Conservation (phyloP, 352 stramenopile genomes). For the Globisporangium carolinianum region DNA sequence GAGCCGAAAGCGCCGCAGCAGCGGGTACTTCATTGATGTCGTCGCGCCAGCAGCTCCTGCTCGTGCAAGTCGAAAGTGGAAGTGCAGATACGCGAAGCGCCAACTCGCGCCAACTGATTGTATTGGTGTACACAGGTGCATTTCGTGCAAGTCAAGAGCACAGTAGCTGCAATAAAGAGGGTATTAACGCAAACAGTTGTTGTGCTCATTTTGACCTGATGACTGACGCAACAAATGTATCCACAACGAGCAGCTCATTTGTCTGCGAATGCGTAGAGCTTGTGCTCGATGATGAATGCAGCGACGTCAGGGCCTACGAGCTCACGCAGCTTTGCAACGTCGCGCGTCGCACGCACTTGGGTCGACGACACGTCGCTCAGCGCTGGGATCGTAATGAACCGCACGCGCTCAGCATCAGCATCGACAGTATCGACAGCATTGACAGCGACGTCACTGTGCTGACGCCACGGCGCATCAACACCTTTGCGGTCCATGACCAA, state of each 20-base stretch:
- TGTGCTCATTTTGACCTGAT: too few relatives aligned
- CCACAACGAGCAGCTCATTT: background rate
- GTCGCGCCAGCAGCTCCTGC: background rate
- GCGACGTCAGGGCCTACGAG: constrained; percentile 47
- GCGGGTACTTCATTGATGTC: constrained; percentile 21
- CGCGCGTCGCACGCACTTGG: constrained; percentile 29
- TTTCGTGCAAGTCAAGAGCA: background rate
- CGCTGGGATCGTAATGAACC: constrained; percentile 44
- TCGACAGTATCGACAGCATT: too few relatives aligned
- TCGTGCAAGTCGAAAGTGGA: too few relatives aligned
- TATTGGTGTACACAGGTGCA: background rate
- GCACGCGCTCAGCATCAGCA: constrained; percentile 19
- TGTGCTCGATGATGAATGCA: constrained; percentile 69
- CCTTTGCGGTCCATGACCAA: constrained; percentile 70
- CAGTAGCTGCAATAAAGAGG: background rate
- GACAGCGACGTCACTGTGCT: constrained; percentile 2
- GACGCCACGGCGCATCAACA: constrained; percentile 31
- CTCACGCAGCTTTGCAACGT: constrained; percentile 28
- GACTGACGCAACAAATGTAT: too few relatives aligned
- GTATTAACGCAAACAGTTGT: background rate
- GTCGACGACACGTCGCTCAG: constrained; percentile 79
- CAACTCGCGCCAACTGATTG: constrained; percentile 4
- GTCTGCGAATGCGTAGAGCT: constrained; percentile 66
- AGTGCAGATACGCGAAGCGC: too few relatives aligned
- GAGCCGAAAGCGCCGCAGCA: constrained; percentile 58